Conservation (phyloP, 108 stramenopile species). For the Nannochloropsis gaditana region DNA sequence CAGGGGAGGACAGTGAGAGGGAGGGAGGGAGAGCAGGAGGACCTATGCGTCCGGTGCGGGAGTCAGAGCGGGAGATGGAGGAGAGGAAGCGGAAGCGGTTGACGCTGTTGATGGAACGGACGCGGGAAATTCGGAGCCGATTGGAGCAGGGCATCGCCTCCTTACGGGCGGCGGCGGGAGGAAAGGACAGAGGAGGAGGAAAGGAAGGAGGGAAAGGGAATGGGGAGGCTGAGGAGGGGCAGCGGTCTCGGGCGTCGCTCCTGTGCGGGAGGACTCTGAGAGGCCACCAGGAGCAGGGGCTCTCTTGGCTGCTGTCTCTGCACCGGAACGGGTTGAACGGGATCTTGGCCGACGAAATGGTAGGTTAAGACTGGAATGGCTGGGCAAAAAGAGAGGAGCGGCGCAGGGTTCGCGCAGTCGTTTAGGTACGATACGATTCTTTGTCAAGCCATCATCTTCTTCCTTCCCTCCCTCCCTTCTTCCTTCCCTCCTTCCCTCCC, state of each 20-base stretch:
- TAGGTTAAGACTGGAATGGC: background rate
- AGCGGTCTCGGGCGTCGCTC: background rate
- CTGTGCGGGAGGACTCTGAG: background rate
- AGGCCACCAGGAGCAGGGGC: background rate
- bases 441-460: background rate
- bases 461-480: background rate
- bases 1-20: background rate
- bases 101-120: background rate
- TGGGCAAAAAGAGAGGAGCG: background rate
- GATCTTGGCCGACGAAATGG: constrained; percentile 2
- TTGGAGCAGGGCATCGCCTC: background rate
- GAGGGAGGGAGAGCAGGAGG: background rate
- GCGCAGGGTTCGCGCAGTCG: background rate
- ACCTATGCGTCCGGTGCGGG: background rate
- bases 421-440: background rate
- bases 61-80: background rate
- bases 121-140: background rate
- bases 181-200: background rate
- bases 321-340: background rate
- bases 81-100: background rate
- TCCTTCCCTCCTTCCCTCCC: background rate
- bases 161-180: background rate
- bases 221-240: background rate
- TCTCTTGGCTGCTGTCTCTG: background rate
- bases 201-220: background rate